phyloP scores from a whole-genome alignment of 495 filamentous ascomycete species.

The Penicillium canariense region DNA sequence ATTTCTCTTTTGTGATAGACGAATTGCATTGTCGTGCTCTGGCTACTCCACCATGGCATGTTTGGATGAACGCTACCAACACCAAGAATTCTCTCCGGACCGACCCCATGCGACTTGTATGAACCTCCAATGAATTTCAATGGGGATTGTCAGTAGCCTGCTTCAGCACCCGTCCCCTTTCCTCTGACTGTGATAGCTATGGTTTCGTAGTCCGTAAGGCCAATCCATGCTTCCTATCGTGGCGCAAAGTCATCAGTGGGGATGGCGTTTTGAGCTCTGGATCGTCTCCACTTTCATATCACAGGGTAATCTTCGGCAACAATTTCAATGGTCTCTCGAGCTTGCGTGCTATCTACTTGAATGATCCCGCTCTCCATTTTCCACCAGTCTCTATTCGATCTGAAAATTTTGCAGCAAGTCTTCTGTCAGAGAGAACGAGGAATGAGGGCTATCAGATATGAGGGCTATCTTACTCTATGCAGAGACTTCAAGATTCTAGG shows the following conservation, averaged over 20 bases:
- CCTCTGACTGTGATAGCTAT: neutral
- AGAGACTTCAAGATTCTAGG: no score
- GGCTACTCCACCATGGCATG: conserved; percentile 29
- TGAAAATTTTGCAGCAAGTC: no score
- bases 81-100: neutral
- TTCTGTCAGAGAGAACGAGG: no score
- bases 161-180: neutral
- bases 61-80: neutral
- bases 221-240: neutral
- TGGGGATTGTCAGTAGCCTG: neutral
- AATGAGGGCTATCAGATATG: no score
- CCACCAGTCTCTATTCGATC: no score
- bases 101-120: conserved; percentile 1
- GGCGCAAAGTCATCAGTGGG: neutral
- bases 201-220: neutral
- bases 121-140: no score
- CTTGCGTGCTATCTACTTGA: no score
- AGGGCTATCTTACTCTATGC: no score
- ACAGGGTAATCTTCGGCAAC: neutral
- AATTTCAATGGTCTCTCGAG: no score
- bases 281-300: neutral
- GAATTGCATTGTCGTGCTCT: conserved; percentile 30
- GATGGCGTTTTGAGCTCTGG: neutral
- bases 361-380: no score
- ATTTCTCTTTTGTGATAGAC: conserved; percentile 17